A percentile compares a stretch with the other conserved stretches of the same genome.
phyloP scores from a whole-genome alignment of 2,329 filamentous ascomycete genomes.

The Pseudogymnoascus sp. region DNA sequence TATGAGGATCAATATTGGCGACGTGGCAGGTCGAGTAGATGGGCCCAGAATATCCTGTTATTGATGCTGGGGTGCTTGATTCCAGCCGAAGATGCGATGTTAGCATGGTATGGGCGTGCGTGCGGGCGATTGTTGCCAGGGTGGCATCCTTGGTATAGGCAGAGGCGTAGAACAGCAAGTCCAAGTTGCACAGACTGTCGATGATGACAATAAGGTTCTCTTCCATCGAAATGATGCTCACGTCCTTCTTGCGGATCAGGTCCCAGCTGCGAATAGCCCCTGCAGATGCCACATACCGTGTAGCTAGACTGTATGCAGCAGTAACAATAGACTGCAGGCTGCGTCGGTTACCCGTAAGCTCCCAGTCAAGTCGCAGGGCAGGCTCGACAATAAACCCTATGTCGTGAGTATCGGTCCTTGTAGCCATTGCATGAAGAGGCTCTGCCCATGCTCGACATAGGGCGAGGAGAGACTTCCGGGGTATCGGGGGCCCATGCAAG shows the following conservation, averaged over 20 bases:
- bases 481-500: neutral
- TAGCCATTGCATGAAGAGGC: conserved; percentile 31
- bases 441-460: conserved; percentile 27
- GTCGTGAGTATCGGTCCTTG: conserved; percentile 44
- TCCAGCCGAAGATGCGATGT: conserved; percentile 34
- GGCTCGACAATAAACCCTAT: conserved; percentile 47
- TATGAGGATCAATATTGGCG: conserved; percentile 32
- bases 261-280: conserved; percentile 44
- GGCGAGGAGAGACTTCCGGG: conserved; percentile 13
- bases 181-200: conserved; percentile 36
- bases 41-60: conserved; percentile 7
- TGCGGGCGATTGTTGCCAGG: conserved; percentile 30
- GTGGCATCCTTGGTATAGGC: conserved; percentile 24
- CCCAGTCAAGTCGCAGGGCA: conserved; percentile 38
- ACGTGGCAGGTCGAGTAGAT: conserved; percentile 30
- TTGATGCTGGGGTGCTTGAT: conserved; percentile 10
- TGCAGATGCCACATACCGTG: conserved; percentile 33
- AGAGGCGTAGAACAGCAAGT: conserved; percentile 33
- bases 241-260: conserved; percentile 26
- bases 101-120: conserved; percentile 34
- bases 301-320: conserved; percentile 37
- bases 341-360: conserved; percentile 33
- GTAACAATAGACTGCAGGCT: conserved; percentile 34
- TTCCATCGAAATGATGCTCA: conserved; percentile 22
- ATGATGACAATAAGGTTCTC: conserved; percentile 34